Base-by-base conservation (phyloP, 2,329 filamentous ascomycete species). In the Sporothrix euskadiensis region DNA sequence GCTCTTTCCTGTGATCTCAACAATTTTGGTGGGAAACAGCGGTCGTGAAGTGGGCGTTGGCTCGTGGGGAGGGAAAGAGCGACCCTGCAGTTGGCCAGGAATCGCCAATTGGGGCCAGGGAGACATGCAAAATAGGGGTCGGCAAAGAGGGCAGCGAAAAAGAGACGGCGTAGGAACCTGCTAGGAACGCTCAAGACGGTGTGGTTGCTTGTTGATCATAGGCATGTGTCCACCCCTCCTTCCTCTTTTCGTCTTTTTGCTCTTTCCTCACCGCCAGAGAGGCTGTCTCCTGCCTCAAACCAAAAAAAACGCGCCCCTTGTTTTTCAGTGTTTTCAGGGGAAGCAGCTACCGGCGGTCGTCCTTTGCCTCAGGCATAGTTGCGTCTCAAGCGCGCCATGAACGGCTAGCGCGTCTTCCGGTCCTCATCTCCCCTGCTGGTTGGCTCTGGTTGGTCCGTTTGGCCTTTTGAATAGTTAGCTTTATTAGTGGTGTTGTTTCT, bases 341-440 rank as follows among this genome's bases (percentile, higher is more conserved):
- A 63, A 65, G 39, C 59, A 65, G n/a, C 39, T 66, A 69, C 71
- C 44, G 44, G 44, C 41, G n/a, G 63, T 52, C n/a, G 26, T 26
- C 57, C 16, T 57, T 44, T 32, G 74, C 73, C 75, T 76, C 59
- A 76, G 75, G 73, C 74, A 76, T 12, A 26, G 30, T 4, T 71
- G 59, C 71, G 56, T 65, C 41, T 9, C 44, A 71, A 56, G 49
- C 52, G 54, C 49, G 52, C 54, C 71, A 65, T 22, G 68, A 73
- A 49, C 57, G 68, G 71, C 65, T 76, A 76, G 75, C 75, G 74
- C 57, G 69, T 73, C 59, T 57, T 72, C 19, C 32, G 47, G 54
- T 59, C 68, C 44, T 73, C 68, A 71, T 73, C 66, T 69, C 72
- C 72, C 61, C 41, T 8, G 35, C 22, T 56, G 22, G 22, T 30